Conservation (phyloP, 2,329 filamentous ascomycete genomes). For the Diaporthe longicolla region DNA sequence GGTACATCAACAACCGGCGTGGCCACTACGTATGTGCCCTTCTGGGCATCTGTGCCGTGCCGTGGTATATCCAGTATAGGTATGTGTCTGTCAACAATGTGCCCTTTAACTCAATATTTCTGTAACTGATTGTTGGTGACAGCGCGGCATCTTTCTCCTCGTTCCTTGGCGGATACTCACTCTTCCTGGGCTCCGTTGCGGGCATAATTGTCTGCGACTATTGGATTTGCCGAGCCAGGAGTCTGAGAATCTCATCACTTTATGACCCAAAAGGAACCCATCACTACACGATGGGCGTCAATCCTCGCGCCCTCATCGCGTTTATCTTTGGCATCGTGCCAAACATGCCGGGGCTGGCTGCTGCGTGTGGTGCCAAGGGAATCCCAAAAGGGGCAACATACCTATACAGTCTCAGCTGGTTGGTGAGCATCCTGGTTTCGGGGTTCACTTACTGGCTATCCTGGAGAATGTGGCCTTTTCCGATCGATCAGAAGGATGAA, state of each 20-base stretch:
- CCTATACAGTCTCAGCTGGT: slow-evolving; percentile 50
- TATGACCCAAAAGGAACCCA: slow-evolving; percentile 58
- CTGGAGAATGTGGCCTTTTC: slow-evolving; percentile 32
- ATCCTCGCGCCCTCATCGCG: slow-evolving; percentile 47
- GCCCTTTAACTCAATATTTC: rapidly evolving
- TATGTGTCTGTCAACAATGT: neutral
- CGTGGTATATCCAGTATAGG: slow-evolving; percentile 73
- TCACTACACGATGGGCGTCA: slow-evolving; percentile 50
- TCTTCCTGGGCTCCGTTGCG: slow-evolving; percentile 52
- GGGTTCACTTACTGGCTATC: slow-evolving; percentile 23
- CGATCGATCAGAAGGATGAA: slow-evolving; percentile 3
- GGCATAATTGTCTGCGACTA: slow-evolving; percentile 59
- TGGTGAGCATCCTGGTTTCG: slow-evolving; percentile 49
- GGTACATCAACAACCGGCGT: slow-evolving; percentile 68
- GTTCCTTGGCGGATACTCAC: slow-evolving; percentile 75
- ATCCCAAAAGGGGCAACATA: slow-evolving; percentile 47
- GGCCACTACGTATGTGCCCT: slow-evolving; percentile 67
- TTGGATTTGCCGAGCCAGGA: slow-evolving; percentile 52
- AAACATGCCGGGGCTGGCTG: slow-evolving; percentile 52
- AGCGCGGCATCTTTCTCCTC: slow-evolving; percentile 71
- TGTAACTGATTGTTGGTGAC: neutral
- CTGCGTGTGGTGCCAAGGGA: slow-evolving; percentile 45
- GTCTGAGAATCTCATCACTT: slow-evolving; percentile 57
- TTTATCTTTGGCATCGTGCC: slow-evolving; percentile 49
- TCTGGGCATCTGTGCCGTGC: slow-evolving; percentile 71